Conservation (phyloP, 768 basidiomycete species). For the Auricularia auricula-judae region DNA sequence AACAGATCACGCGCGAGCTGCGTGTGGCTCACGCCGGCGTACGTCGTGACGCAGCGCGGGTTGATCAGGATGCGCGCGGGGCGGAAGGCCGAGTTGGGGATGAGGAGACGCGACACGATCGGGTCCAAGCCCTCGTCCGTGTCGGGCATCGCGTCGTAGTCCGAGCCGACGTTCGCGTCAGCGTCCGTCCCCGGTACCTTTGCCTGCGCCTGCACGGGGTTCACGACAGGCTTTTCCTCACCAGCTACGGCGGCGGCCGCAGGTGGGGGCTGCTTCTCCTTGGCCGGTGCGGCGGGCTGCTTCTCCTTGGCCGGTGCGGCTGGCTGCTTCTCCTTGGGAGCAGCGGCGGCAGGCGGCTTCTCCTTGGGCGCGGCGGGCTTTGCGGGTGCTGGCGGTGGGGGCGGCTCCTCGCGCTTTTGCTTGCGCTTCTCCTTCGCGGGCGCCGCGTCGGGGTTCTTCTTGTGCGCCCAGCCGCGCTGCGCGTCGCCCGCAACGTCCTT, state of each 20-base stretch:
- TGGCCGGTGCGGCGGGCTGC: not conserved
- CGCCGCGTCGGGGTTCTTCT: constrained; percentile 9
- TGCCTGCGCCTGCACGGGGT: constrained; percentile 21
- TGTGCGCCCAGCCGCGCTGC: constrained; percentile 7
- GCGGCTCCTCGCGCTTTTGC: not conserved
- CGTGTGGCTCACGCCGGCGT: constrained; percentile 94
- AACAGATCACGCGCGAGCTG: constrained; percentile 93
- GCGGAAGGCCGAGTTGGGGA: constrained; percentile 81
- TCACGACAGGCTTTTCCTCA: constrained; percentile 21
- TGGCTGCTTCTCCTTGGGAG: not conserved
- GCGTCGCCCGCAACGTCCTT: constrained; percentile 15
- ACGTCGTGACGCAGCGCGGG: constrained; percentile 93
- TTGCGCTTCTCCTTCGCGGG: constrained; percentile 1
- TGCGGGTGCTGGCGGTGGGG: not conserved
- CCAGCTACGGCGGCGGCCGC: constrained; percentile 5
- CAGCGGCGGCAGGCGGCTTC: not conserved
- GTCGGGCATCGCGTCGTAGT: constrained; percentile 78
- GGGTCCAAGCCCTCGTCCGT: constrained; percentile 31
- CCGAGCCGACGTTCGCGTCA: constrained; percentile 77
- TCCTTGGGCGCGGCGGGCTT: not conserved
- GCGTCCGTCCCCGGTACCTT: constrained; percentile 32
- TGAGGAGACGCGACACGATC: constrained; percentile 25
- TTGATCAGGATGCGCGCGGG: constrained; percentile 92
- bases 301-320: not conserved
- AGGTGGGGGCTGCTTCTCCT: not conserved